phyloP scores from a whole-genome alignment of 176 grass and related monocot species.

The Carex scoparia region DNA sequence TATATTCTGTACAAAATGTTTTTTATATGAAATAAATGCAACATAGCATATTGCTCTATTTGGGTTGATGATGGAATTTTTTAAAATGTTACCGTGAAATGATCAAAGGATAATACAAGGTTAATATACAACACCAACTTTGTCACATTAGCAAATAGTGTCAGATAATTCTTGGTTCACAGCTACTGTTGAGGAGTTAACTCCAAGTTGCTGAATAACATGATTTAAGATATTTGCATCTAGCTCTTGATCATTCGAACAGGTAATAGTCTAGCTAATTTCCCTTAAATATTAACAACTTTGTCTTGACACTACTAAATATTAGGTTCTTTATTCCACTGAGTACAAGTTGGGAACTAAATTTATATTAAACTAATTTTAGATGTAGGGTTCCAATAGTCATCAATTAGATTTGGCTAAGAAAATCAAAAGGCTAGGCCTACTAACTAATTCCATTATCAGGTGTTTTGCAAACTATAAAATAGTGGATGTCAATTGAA shows the following conservation, averaged over 20 bases:
- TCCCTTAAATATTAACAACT: background rate
- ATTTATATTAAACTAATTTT: background rate
- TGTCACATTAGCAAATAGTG: background rate
- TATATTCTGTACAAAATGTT: background rate
- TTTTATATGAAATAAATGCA: background rate
- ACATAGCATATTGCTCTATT: background rate
- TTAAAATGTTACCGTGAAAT: background rate
- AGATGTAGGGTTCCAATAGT: background rate
- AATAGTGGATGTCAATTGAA: background rate
- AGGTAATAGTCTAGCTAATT: background rate
- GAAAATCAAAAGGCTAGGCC: background rate
- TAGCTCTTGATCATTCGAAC: background rate
- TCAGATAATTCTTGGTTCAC: background rate
- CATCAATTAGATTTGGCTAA: background rate
- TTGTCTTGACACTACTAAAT: background rate
- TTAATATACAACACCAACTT: background rate
- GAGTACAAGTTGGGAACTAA: background rate
- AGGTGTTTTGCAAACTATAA: background rate
- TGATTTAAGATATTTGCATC: background rate
- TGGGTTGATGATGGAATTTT: background rate
- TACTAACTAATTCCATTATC: background rate
- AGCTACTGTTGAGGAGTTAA: background rate
- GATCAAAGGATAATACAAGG: background rate
- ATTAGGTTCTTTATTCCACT: background rate
- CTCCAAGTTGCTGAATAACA: background rate